Conservation (phyloP, 306 rosid genomes). For the Ziziphus jujuba region DNA sequence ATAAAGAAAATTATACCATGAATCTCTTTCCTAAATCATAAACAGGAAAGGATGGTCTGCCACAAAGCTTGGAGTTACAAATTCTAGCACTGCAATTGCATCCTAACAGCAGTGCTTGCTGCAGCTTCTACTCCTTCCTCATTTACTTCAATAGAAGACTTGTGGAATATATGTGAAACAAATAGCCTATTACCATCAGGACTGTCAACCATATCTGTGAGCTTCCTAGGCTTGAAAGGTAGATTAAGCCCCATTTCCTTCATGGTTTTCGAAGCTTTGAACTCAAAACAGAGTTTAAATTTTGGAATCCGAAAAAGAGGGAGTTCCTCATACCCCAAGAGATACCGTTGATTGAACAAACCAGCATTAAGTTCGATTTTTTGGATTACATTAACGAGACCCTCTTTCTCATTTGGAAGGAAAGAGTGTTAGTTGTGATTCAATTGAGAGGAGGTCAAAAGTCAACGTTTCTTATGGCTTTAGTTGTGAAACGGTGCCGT, state of each 20-base stretch:
- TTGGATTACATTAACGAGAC: slow-evolving; percentile 15
- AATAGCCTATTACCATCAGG: not conserved
- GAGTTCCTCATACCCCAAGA: rapidly evolving
- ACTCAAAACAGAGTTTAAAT: slow-evolving; percentile 20
- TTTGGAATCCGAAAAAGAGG: slow-evolving; percentile 22
- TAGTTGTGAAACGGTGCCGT: too few relatives aligned
- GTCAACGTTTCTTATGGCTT: too few relatives aligned
- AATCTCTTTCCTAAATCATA: slow-evolving; percentile 17
- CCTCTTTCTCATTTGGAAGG: too few relatives aligned
- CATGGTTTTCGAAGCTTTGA: not conserved
- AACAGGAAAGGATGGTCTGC: slow-evolving; percentile 27
- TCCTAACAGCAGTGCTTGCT: too few relatives aligned
- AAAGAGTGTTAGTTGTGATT: too few relatives aligned
- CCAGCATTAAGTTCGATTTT: not conserved
- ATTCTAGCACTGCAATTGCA: rapidly evolving
- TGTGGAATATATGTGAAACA: slow-evolving; percentile 19
- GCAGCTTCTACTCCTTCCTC: too few relatives aligned
- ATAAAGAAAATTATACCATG: slow-evolving; percentile 10
- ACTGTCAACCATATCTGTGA: slow-evolving; percentile 25
- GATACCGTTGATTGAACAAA: slow-evolving; percentile 6
- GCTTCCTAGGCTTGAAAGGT: slow-evolving; percentile 14
- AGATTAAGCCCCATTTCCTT: slow-evolving; percentile 17
- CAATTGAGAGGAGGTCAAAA: too few relatives aligned
- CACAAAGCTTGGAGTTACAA: not conserved
- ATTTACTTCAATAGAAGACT: too few relatives aligned